Evolutionary conservation across 805 yeast species (phyloP).

Genomic region (Candida fluviatilis): DNA sequence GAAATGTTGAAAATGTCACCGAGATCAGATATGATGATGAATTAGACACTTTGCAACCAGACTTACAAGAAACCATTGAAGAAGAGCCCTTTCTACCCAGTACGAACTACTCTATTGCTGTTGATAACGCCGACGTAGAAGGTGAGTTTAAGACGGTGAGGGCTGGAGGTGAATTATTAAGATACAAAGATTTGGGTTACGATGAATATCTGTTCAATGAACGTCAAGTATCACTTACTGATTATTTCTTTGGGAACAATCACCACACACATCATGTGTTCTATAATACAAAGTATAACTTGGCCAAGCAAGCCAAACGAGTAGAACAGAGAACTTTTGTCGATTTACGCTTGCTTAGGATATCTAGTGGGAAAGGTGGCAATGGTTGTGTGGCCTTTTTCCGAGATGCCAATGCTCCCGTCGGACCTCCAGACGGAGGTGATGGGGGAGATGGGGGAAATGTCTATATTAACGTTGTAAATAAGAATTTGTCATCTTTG

Average conservation of each 20-base stretch:
- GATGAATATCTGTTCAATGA: conserved; percentile 12
- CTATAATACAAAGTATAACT: conserved; percentile 5
- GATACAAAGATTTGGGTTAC: conserved; percentile 15
- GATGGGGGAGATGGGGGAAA: conserved; percentile 96
- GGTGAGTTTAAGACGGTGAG: background rate
- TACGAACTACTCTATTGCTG: background rate
- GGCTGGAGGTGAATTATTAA: conserved; percentile 3
- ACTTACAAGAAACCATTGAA: background rate
- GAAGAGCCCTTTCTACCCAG: conserved; percentile 3
- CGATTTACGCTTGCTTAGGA: conserved; percentile 65
- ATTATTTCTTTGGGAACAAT: conserved; percentile 37
- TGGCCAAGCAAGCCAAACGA: conserved; percentile 24
- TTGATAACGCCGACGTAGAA: background rate
- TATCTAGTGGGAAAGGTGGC: conserved; percentile 84
- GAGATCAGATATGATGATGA: background rate
- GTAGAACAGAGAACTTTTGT: conserved; percentile 38
- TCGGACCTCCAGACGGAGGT: conserved; percentile 99
- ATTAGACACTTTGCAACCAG: background rate
- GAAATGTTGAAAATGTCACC: too few species aligned
- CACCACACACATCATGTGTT: conserved; percentile 36
- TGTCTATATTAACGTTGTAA: conserved; percentile 76
- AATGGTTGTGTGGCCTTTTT: conserved; percentile 82
- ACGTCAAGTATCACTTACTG: conserved; percentile 23
- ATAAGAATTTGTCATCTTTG: conserved; percentile 58
- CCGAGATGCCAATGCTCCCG: conserved; percentile 77